Evolutionary conservation across 2,329 filamentous ascomycete genomes (phyloP), one percentile per base, ranked within the genome.

Genomic region (Pyricularia pennisetigena): DNA sequence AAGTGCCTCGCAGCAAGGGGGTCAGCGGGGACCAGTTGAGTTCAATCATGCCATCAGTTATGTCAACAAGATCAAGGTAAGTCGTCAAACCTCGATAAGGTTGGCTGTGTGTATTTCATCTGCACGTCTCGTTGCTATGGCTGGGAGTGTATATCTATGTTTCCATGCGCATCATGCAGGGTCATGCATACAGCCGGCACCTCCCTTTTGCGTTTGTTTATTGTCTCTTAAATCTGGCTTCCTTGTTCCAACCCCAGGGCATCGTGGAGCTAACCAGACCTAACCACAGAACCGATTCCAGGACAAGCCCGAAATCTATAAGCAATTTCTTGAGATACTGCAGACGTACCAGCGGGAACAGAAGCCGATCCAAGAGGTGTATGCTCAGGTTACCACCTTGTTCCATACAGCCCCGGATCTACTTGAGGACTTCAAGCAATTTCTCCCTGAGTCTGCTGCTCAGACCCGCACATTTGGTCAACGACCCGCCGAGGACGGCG

Each of bases 31-130:
- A 0, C 95, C 95, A 1, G 95, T 99, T 23, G 95, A 99, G 76
- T 99, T 99, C 79, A 99, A 99, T 76, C 95, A 99, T 79, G 95
- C 95, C 0, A 99, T 99, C 71, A 98, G 94, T 77, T 99, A 99
- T 75, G 95, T 99, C 68, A 99, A 99, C 77, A 99, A 99, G 81
- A 99, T 99, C 75, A 99, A 99, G 89, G 94, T 95, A 81, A 78
- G 85, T 24, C 10, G 29, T 30, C 41, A 29, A 29, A 24, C 35
- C 23, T 23, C 61, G 23, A 57, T 24, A 28, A 32, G 41, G 54
- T 24, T 29, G 26, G 65, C 49, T 57, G 26, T 29, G 24, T 54
- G 65, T 20, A 28, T 57, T 5, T 30, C 41, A n/a, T 20, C 41
- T n/a, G 41, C 20, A n/a, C 41, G 20, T 54, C 6, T 7, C 6